Conservation (phyloP, 768 basidiomycete genomes). For the Psilocybe subaeruginosa region DNA sequence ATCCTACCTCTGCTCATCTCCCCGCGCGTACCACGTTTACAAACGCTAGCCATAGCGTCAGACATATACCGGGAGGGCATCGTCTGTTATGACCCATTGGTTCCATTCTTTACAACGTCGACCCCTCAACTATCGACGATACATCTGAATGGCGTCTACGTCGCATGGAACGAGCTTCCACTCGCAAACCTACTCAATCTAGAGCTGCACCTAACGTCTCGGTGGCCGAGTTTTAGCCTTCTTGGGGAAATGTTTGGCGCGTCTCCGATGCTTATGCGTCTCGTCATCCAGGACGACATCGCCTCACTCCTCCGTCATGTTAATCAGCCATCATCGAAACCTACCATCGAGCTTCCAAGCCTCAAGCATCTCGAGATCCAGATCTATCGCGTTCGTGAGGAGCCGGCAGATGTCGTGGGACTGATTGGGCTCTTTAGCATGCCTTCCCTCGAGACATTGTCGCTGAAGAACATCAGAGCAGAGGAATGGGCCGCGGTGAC, state of each 20-base stretch:
- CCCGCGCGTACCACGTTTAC: constrained; percentile 19
- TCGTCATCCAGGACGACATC: constrained; percentile 29
- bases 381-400: constrained; percentile 21
- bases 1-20: constrained; percentile 22
- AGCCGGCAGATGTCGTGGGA: constrained; percentile 19
- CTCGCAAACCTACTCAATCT: constrained; percentile 22
- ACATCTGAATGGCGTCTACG: constrained; percentile 24
- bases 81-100: constrained; percentile 23
- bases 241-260: constrained; percentile 24
- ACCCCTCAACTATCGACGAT: constrained; percentile 23
- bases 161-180: constrained; percentile 28
- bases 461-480: constrained; percentile 9
- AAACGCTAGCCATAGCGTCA: constrained; percentile 23
- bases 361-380: constrained; percentile 24
- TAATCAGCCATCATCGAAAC: constrained; percentile 16
- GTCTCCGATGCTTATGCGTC: constrained; percentile 25
- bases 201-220: constrained; percentile 27
- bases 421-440: constrained; percentile 21
- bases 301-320: constrained; percentile 24
- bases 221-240: constrained; percentile 24
- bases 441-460: constrained; percentile 18
- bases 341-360: constrained; percentile 17
- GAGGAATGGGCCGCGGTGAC: constrained; percentile 22
- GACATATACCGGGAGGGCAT: constrained; percentile 34
- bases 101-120: constrained; percentile 25